Conservation (phyloP, 1,284 basidiomycete genomes). For the Sporisorium graminicola region DNA sequence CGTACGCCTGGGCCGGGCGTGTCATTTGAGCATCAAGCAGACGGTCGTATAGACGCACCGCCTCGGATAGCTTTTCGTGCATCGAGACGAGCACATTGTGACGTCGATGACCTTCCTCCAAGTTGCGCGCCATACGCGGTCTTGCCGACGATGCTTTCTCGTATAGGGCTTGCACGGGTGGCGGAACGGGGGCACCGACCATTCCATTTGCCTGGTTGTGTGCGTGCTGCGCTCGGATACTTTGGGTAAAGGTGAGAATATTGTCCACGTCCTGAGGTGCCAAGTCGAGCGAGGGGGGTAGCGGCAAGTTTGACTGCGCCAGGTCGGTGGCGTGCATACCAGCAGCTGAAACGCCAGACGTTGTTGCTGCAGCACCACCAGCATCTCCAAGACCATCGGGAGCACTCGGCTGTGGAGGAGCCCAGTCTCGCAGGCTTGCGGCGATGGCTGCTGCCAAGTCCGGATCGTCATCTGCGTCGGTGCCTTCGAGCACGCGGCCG, state of each 20-base stretch:
- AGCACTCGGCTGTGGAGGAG: constrained; percentile 58
- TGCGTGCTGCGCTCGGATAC: constrained; percentile 50
- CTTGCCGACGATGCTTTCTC: constrained; percentile 84
- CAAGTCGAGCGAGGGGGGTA: constrained; percentile 64
- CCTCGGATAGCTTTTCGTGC: constrained; percentile 91
- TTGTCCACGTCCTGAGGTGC: constrained; percentile 63
- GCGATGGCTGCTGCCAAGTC: constrained; percentile 95
- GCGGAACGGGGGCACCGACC: constrained; percentile 31
- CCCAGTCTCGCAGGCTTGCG: constrained; percentile 84
- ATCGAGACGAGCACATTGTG: constrained; percentile 88
- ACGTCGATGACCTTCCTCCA: constrained; percentile 88
- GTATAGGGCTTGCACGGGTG: constrained; percentile 75
- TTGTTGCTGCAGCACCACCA: constrained; percentile 14
- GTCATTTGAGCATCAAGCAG: constrained; percentile 84
- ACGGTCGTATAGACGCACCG: constrained; percentile 88
- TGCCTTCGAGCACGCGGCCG: constrained; percentile 62
- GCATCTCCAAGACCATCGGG: constrained; percentile 46
- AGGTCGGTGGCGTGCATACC: not conserved
- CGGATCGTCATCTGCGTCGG: constrained; percentile 88
- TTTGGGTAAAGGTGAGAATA: constrained; percentile 66
- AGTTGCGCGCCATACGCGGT: constrained; percentile 84
- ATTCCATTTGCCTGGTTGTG: constrained; percentile 50
- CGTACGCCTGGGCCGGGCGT: constrained; percentile 32
- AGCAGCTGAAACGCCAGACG: not conserved
- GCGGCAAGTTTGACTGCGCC: constrained; percentile 26